Conservation (phyloP, 805 yeast species). For the Saturnispora silvae region DNA sequence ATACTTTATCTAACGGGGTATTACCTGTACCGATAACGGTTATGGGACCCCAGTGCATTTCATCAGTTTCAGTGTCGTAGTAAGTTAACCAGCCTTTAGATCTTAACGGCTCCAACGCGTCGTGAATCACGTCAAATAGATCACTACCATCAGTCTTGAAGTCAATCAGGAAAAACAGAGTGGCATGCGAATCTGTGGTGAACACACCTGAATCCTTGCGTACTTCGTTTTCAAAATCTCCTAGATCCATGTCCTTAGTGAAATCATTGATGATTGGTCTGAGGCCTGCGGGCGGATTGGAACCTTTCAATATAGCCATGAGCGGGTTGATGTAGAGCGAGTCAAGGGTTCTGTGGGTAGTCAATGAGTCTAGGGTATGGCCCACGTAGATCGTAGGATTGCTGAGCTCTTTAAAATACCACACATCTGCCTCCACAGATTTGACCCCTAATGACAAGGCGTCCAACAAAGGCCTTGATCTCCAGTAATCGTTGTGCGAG, state of each 20-base stretch:
- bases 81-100: constrained; percentile 40
- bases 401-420: constrained; percentile 30
- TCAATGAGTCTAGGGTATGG: constrained; percentile 41
- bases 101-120: constrained; percentile 37
- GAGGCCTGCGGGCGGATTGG: constrained; percentile 29
- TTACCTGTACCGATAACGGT: constrained; percentile 60
- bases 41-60: constrained; percentile 40
- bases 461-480: constrained; percentile 35
- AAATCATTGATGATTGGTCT: constrained; percentile 13
- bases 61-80: constrained; percentile 28
- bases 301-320: constrained; percentile 34
- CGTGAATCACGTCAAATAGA: constrained; percentile 36
- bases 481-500: constrained; percentile 52
- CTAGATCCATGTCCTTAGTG: not conserved
- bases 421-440: constrained; percentile 47
- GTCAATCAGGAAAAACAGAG: constrained; percentile 55
- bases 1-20: constrained; percentile 36
- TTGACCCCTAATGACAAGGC: constrained; percentile 38
- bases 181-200: constrained; percentile 36
- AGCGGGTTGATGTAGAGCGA: constrained; percentile 45
- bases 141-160: constrained; percentile 46
- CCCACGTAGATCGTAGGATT: constrained; percentile 44
- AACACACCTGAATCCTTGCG: constrained; percentile 18
- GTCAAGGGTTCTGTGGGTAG: constrained; percentile 35
- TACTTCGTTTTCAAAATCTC: constrained; percentile 3